A percentile compares a stretch with the other conserved stretches of the same genome.
phyloP scores from a whole-genome alignment of 2,329 filamentous ascomycete genomes.

The Aspergillus pseudoterreus region DNA sequence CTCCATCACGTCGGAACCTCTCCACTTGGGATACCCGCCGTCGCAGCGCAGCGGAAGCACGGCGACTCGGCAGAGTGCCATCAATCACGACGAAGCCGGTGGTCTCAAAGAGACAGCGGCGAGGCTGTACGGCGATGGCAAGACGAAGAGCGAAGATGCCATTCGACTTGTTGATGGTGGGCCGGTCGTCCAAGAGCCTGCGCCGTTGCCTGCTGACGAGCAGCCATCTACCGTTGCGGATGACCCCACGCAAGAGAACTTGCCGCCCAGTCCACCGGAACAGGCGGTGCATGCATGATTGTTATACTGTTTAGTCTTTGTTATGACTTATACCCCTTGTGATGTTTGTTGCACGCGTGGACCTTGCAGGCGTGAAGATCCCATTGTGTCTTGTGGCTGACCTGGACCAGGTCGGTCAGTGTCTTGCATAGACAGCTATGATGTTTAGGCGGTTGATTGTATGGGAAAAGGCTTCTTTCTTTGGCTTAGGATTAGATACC shows the following conservation, averaged over 20 bases:
- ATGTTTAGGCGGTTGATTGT: too few species aligned
- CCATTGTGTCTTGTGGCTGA: not conserved
- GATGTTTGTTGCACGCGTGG: not conserved
- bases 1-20: slow-evolving; percentile 23
- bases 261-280: slow-evolving; percentile 19
- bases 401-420: not conserved
- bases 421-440: not conserved
- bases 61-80: slow-evolving; percentile 58
- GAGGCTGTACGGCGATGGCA: slow-evolving; percentile 9
- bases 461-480: not conserved
- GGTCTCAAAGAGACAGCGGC: slow-evolving; percentile 23
- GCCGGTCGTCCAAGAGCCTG: slow-evolving; percentile 1
- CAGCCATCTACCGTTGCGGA: slow-evolving; percentile 8
- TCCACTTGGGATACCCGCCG: slow-evolving; percentile 49
- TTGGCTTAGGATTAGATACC: not conserved
- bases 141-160: slow-evolving; percentile 8
- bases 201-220: slow-evolving; percentile 5
- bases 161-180: slow-evolving; percentile 2
- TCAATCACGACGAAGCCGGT: slow-evolving; percentile 20
- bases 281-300: slow-evolving; percentile 27
- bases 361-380: not conserved
- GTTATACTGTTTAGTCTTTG: slow-evolving; percentile 3
- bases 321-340: slow-evolving; percentile 12
- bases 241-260: slow-evolving; percentile 15
- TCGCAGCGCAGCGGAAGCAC: slow-evolving; percentile 65